Percentiles rank a stretch among this genome's conserved stretches.
phyloP scores from a whole-genome alignment of 345 rosid species.

The Brassica nigra region DNA sequence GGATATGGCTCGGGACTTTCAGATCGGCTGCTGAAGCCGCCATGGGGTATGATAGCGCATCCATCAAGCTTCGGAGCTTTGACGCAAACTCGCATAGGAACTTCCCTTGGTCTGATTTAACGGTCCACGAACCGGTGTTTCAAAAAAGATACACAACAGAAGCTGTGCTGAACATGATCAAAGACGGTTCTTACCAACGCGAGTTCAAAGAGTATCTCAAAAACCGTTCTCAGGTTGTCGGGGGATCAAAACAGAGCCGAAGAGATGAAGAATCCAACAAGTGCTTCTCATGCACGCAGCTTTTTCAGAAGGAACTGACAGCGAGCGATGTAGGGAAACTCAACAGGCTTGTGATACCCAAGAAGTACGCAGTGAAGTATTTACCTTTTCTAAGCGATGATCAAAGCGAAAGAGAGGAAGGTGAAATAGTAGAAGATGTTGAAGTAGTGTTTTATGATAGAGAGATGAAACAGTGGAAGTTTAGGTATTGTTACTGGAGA shows the following conservation, averaged over 20 bases:
- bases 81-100: slow-evolving; percentile 52
- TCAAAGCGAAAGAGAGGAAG: slow-evolving; percentile 1
- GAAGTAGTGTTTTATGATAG: slow-evolving; percentile 58
- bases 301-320: slow-evolving; percentile 70
- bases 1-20: slow-evolving; percentile 63
- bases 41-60: slow-evolving; percentile 58
- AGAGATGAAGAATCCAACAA: slow-evolving; percentile 9
- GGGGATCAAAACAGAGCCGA: neutral
- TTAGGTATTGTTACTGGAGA: slow-evolving; percentile 79
- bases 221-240: slow-evolving; percentile 12
- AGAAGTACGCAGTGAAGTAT: slow-evolving; percentile 57
- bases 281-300: neutral
- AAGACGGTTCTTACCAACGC: slow-evolving; percentile 64
- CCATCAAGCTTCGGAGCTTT: slow-evolving; percentile 44
- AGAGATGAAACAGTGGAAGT: slow-evolving; percentile 63
- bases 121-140: slow-evolving; percentile 50
- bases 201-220: slow-evolving; percentile 49
- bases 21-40: slow-evolving; percentile 58
- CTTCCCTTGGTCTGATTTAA: slow-evolving; percentile 50
- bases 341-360: slow-evolving; percentile 78
- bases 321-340: slow-evolving; percentile 87
- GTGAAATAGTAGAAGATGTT: slow-evolving; percentile 28
- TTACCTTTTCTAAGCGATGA: slow-evolving; percentile 41
- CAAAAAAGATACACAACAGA: slow-evolving; percentile 42
- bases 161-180: slow-evolving; percentile 58